Evolutionary conservation across 2,329 filamentous ascomycete species (phyloP).

Genomic region (Ascochyta clinopodiicola): DNA sequence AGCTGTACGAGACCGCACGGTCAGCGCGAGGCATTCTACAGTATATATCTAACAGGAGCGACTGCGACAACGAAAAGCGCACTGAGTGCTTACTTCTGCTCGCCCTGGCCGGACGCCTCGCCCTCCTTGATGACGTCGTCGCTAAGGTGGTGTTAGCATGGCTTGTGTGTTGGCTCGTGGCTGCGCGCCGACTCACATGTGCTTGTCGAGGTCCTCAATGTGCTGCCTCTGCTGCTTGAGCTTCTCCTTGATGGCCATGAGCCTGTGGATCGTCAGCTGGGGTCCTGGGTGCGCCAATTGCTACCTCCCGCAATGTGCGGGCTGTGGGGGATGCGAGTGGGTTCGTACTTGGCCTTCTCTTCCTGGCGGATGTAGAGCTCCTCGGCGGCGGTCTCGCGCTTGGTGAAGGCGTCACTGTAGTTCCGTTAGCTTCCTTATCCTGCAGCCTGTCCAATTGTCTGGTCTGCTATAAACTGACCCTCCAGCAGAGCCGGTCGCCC

Average conservation of each 20-base stretch:
- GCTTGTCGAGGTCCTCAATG: conserved; percentile 81
- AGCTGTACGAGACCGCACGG: conserved; percentile 25
- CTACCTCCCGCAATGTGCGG: background rate
- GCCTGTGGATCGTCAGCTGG: conserved; percentile 52
- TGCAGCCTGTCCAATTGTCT: background rate
- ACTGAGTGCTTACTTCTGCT: conserved; percentile 51
- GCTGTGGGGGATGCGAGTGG: background rate
- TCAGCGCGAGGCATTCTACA: conserved; percentile 27
- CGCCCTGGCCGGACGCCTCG: conserved; percentile 68
- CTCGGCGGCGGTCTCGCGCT: conserved; percentile 87
- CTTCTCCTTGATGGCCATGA: conserved; percentile 72
- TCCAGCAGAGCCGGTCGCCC: conserved; percentile 49
- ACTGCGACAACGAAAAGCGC: conserved; percentile 19
- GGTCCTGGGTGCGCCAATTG: background rate
- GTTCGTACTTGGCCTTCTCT: conserved; percentile 79
- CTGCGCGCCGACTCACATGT: conserved; percentile 70
- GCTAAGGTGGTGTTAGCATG: conserved; percentile 55
- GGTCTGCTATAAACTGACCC: conserved; percentile 34
- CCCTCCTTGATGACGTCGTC: conserved; percentile 78
- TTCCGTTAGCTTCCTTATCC: conserved; percentile 12
- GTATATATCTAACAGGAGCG: conserved; percentile 18
- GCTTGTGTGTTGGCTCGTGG: background rate
- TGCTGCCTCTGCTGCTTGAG: conserved; percentile 80
- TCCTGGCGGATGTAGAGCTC: conserved; percentile 83
- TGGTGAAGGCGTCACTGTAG: conserved; percentile 85